Percentiles rank a stretch among this genome's conserved stretches.
phyloP scores from a whole-genome alignment of 2,329 filamentous ascomycete genomes.

The Sporothrix dimorphospora region DNA sequence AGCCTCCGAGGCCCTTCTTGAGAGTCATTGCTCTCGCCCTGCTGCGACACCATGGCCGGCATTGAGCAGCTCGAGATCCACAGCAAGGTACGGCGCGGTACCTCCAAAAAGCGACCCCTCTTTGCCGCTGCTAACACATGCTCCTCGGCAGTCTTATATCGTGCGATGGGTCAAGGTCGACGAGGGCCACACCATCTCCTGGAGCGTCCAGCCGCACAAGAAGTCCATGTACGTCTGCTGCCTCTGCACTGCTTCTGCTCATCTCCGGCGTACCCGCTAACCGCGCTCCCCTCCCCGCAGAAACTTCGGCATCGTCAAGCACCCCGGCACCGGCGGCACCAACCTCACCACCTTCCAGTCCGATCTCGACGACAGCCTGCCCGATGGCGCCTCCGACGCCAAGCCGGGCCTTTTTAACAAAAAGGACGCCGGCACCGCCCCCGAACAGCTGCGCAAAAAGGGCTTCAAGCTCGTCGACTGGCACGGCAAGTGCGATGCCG shows the following conservation, averaged over 20 bases:
- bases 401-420: slow-evolving; percentile 55
- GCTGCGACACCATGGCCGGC: slow-evolving; percentile 69
- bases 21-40: background rate
- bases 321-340: slow-evolving; percentile 73
- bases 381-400: slow-evolving; percentile 47
- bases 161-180: slow-evolving; percentile 96
- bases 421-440: slow-evolving; percentile 63
- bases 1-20: background rate
- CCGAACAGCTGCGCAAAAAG: slow-evolving; percentile 66
- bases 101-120: background rate
- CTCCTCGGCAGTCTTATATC: slow-evolving; percentile 79
- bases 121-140: slow-evolving; percentile 33
- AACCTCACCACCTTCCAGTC: slow-evolving; percentile 49
- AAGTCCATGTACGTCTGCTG: slow-evolving; percentile 74
- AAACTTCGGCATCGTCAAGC: slow-evolving; percentile 98
- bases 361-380: slow-evolving; percentile 50
- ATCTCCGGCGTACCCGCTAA: background rate
- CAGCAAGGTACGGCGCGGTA: slow-evolving; percentile 70
- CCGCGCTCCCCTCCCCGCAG: slow-evolving; percentile 43
- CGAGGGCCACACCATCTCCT: slow-evolving; percentile 89
- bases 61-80: slow-evolving; percentile 98
- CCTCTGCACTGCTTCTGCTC: background rate
- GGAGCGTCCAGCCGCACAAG: slow-evolving; percentile 97
- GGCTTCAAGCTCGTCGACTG: slow-evolving; percentile 75
- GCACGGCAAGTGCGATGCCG: slow-evolving; percentile 94